Conservation (phyloP, 495 filamentous ascomycete genomes). For the Aspergillus hancockii region DNA sequence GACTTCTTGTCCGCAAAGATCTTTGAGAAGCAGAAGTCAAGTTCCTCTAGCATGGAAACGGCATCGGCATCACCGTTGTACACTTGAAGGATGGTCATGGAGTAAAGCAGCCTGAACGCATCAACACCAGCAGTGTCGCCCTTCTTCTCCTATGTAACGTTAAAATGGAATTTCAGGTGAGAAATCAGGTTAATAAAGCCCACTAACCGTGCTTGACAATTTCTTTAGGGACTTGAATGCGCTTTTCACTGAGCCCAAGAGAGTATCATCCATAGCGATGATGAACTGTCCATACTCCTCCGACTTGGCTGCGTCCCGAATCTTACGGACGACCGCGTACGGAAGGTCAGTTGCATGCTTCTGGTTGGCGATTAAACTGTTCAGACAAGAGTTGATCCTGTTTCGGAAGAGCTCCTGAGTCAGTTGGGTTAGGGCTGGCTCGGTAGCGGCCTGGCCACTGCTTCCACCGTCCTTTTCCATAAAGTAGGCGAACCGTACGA, state of each 20-base stretch:
- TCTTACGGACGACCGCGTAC: slow-evolving; percentile 53
- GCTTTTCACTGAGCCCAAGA: slow-evolving; percentile 57
- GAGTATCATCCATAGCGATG: slow-evolving; percentile 62
- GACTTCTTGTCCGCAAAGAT: slow-evolving; percentile 47
- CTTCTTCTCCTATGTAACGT: slow-evolving; percentile 37
- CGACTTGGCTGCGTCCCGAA: slow-evolving; percentile 46
- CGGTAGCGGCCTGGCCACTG: slow-evolving; percentile 25
- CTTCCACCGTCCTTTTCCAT: slow-evolving; percentile 21
- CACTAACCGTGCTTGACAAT: slow-evolving; percentile 59
- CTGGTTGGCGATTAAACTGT: slow-evolving; percentile 66
- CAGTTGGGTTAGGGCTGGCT: slow-evolving; percentile 53
- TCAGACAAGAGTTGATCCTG: slow-evolving; percentile 66
- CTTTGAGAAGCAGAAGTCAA: slow-evolving; percentile 70
- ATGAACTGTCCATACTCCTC: slow-evolving; percentile 50
- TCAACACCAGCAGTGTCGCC: slow-evolving; percentile 38
- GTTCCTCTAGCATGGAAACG: slow-evolving; percentile 69
- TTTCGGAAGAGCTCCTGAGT: slow-evolving; percentile 70
- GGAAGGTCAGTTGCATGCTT: slow-evolving; percentile 52
- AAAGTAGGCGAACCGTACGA: slow-evolving; percentile 49
- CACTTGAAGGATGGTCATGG: slow-evolving; percentile 83
- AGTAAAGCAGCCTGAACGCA: slow-evolving; percentile 79
- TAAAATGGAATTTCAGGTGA: slow-evolving; percentile 3
- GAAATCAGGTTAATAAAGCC: background rate
- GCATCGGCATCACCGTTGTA: slow-evolving; percentile 87
- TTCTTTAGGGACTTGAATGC: slow-evolving; percentile 69